phyloP scores from a whole-genome alignment of 768 basidiomycete genomes.

The Phlebiopsis flavidoalba region DNA sequence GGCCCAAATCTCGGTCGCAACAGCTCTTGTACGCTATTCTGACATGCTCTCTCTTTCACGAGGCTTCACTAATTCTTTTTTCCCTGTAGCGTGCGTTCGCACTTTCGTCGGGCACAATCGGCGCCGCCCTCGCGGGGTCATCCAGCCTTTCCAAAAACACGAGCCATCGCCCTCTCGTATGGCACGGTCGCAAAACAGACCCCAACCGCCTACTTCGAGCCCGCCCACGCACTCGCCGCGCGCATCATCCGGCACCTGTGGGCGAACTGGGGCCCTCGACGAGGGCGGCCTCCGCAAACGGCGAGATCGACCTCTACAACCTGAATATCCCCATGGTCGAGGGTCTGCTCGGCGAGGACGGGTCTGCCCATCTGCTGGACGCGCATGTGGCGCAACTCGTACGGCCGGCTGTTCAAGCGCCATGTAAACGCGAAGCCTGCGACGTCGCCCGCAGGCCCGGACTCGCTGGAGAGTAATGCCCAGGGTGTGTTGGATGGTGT shows the following conservation, averaged over 20 bases:
- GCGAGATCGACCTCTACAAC: constrained; percentile 78
- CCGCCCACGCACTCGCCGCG: constrained; percentile 67
- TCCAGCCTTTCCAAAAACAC: constrained; percentile 62
- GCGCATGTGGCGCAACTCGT: constrained; percentile 78
- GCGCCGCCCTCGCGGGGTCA: constrained; percentile 85
- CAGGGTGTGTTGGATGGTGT: background rate
- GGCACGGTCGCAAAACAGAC: constrained; percentile 73
- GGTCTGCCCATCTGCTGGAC: constrained; percentile 77
- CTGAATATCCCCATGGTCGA: constrained; percentile 85
- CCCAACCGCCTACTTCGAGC: constrained; percentile 49
- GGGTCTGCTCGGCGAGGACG: constrained; percentile 48
- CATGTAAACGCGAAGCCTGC: constrained; percentile 21
- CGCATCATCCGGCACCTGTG: constrained; percentile 72
- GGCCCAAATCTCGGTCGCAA: constrained; percentile 87
- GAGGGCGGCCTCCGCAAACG: constrained; percentile 46
- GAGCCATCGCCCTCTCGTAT: constrained; percentile 86
- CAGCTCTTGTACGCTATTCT: constrained; percentile 55
- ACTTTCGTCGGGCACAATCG: constrained; percentile 89
- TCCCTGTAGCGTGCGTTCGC: constrained; percentile 67
- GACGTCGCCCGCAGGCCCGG: constrained; percentile 38
- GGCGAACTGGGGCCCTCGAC: constrained; percentile 81
- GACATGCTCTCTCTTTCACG: background rate
- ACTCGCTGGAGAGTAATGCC: constrained; percentile 26
- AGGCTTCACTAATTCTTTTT: background rate
- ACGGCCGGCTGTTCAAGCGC: constrained; percentile 73